Evolutionary conservation across 306 rosid genomes (phyloP), one percentile per base, ranked within the genome.

Genomic region (Malus orientalis): DNA sequence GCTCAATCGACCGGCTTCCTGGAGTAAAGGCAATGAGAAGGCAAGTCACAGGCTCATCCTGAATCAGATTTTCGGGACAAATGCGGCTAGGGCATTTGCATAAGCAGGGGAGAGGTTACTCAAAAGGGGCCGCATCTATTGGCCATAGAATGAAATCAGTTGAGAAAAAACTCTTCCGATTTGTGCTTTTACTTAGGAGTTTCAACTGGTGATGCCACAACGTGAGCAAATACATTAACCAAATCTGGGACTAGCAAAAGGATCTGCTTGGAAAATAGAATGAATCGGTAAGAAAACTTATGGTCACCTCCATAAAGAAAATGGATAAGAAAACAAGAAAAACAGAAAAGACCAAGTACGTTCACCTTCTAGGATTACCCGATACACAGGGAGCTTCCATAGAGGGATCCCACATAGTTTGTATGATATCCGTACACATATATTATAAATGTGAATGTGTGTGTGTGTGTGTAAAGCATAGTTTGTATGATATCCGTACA

Each of bases 211-310:
- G 96, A 95, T 42, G 90, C 89, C 73, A 87, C 98, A 61, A 92
- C 97, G 88, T 96, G 94, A 70, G 96, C 99, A 81, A 88, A 89
- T 47, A 92, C 83, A 82, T 91, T 92, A 42, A 96, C 97, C 89
- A 96, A 80, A 65, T 92, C 99, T 11, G 99, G 99, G 79, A 91
- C 93, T 67, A 82, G 87, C 61, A 98, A 79, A 79, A 89, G 94
- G 81, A 96, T 92, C 99, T 96, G 91, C 73, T 72, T 76, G 69
- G 81, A 74, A 74, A 73, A 84, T 61, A 80, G 71, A 75, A 80
- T 23, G 77, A 78, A 59, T 59, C 66, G 68, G 36, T 74, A 63
- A 83, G 60, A 73, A 73, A 73, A 67, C 58, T 12, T 44, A 75
- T 66, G 20, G 68, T 40, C 36, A 47, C 32, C 69, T 69, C 20